Base-by-base conservation (phyloP, 2,329 filamentous ascomycete species). In the Tolypocladium inflatum region DNA sequence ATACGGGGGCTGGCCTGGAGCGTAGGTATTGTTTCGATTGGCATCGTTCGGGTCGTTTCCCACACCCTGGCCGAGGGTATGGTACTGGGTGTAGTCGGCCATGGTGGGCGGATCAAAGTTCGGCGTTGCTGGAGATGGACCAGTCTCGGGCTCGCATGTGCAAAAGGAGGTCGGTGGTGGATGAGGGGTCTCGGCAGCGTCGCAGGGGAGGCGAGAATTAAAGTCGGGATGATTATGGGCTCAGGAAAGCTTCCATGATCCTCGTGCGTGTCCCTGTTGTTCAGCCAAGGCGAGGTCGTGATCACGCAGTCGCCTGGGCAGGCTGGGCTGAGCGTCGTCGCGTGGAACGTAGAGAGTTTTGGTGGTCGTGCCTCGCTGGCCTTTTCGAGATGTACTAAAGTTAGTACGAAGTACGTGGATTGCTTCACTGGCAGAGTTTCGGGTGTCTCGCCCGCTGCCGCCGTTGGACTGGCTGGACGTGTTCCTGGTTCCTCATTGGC, bases 51-150 rank as follows among this genome's bases (percentile, higher is more conserved):
- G 75, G 63, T 86, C 80, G 65, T 76, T 66, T 60, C 76, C 76
- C 61, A 81, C 78, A 65, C 78, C 80, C 66, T 84, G 80, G 54
- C 81, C 82, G 56, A 83, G 75, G 66, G 78, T 73, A 65, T 84
- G 80, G 65, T 80, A 84, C 70, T 78, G 78, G 60, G 76, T 71
- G 67, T 81, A 79, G 63, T 83, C 80, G 66, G 79, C 77, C 81
- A 84, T 84, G 63, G 63, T 70, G 62, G 58, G 38, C 30, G 37
- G 17, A 48, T 55, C 17, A 21, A 30, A 30, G 48, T 19, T 37
- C 48, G 48, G 19, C 30, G 30, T 52, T 37, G 30, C 48, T 52
- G 45, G 6, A n/a, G 45, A 50, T 30, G 45, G 23, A 30, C 23
- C 48, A 30, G 30, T 52, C 23, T 52, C 48, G 48, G 48, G 19